Conservation (phyloP, 495 filamentous ascomycete species). For the Penicillium subrubescens region DNA sequence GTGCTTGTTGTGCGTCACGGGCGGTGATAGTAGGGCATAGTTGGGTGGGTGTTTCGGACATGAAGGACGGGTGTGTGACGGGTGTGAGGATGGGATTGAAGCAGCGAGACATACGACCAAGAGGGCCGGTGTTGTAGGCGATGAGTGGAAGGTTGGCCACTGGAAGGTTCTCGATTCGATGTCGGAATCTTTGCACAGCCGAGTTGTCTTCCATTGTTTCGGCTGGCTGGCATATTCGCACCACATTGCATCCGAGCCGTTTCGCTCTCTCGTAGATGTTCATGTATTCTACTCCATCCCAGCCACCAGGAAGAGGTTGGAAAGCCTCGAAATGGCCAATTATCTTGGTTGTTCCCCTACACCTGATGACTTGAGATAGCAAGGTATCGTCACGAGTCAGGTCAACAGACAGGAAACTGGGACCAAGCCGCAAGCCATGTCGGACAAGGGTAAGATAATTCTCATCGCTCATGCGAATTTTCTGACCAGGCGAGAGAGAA, state of each 20-base stretch:
- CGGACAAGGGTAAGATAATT: conserved; percentile 64
- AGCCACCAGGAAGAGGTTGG: conserved; percentile 47
- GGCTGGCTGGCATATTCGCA: conserved; percentile 48
- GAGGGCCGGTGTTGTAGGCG: conserved; percentile 69
- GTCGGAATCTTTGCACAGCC: conserved; percentile 43
- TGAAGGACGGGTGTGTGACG: conserved; percentile 46
- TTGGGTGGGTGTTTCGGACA: conserved; percentile 24
- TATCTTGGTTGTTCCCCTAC: conserved; percentile 63
- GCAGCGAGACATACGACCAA: conserved; percentile 64
- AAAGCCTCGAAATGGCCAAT: conserved; percentile 63
- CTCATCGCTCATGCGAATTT: conserved; percentile 32
- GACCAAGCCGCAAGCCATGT: conserved; percentile 68
- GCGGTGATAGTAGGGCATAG: conserved; percentile 44
- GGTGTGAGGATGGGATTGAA: conserved; percentile 68
- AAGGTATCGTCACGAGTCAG: conserved; percentile 57
- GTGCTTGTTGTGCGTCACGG: conserved; percentile 44
- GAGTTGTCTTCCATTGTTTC: conserved; percentile 42
- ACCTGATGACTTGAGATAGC: conserved; percentile 55
- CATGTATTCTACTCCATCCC: conserved; percentile 40
- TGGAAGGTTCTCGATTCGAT: conserved; percentile 34
- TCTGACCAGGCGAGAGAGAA: conserved; percentile 23
- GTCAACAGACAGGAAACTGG: conserved; percentile 71
- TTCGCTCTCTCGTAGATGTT: conserved; percentile 45
- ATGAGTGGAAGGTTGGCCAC: conserved; percentile 54
- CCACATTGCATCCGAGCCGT: conserved; percentile 50